Evolutionary conservation across 768 basidiomycete genomes (phyloP), one percentile per base, ranked within the genome.

Genomic region (Paxillus ammoniavirescens): DNA sequence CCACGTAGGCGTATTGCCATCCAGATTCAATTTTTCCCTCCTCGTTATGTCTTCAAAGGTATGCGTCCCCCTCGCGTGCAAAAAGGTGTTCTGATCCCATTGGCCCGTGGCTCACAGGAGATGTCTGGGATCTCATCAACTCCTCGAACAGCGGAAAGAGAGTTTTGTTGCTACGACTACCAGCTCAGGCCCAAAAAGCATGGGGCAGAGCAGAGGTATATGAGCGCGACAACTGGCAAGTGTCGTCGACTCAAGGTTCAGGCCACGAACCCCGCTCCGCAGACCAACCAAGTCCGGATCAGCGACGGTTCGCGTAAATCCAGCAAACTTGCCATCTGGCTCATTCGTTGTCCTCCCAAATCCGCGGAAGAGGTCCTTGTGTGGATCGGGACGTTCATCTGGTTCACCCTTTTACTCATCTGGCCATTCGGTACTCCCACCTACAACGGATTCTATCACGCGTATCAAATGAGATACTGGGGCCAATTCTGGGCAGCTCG

Each of bases 401-500:
- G 18, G 23, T 57, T 63, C 8, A 36, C 44, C 3, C 5, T 52
- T 26, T 43, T 49, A 8, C 47, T 63, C 5, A 31, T 63, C n/a
- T 60, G 52, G 58, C 44, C 50, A 8, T 47, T 56, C 51, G 13
- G 48, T 33, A 38, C 26, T 9, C 26, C 49, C 8, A 18, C n/a
- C 9, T 56, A 56, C 31, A 59, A 42, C 9, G 50, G 50, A 6
- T 30, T 36, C 8, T 51, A 50, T 51, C 48, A 47, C 4, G 2
- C 26, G 7, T 63, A 60, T 14, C 28, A 21, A 12, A 48, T 55
- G 5, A 45, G 59, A 1, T 63, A 54, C 47, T 54, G 40, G 30
- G 51, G 58, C 3, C 62, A 63, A 35, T 38, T 63, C 42, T 63
- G 61, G 61, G 55, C 62, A 18, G 61, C 62, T 9, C 62, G 62